Evolutionary conservation across 129 eudicot genomes (phyloP).

Genomic region (Ambrosia artemisiifolia): DNA sequence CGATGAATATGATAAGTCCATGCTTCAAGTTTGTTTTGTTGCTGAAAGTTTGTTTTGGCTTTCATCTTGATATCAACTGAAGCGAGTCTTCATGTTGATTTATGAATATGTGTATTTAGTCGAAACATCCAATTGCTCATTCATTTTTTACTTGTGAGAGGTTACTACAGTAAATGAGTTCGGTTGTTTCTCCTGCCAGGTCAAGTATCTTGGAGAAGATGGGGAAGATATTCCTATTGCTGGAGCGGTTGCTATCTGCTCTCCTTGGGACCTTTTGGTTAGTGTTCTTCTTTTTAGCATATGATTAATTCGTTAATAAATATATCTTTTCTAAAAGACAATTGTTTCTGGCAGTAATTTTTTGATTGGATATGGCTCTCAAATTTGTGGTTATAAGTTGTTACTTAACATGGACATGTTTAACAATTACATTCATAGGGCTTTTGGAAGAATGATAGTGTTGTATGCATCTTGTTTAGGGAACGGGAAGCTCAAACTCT

Average conservation of each 20-base stretch:
- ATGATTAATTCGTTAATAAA: not conserved
- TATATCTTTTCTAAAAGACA: not conserved
- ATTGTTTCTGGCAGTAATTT: not conserved
- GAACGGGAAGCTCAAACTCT: not conserved
- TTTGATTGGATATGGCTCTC: not conserved
- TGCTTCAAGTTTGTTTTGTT: not conserved
- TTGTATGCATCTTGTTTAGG: not conserved
- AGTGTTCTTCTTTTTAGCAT: slow-evolving; percentile 22
- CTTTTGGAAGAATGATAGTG: slow-evolving; percentile 1
- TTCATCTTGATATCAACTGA: not conserved
- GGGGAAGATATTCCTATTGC: slow-evolving; percentile 86
- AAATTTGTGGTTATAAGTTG: not conserved
- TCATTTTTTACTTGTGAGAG: not conserved
- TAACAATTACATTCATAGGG: slow-evolving; percentile 3
- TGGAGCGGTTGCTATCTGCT: slow-evolving; percentile 87
- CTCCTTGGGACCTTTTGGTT: slow-evolving; percentile 98
- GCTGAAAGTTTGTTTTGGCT: not conserved
- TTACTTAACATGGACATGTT: not conserved
- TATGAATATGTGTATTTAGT: not conserved
- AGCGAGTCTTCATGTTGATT: not conserved
- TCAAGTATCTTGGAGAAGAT: slow-evolving; percentile 93
- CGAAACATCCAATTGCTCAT: not conserved
- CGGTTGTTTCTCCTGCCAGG: slow-evolving; percentile 36
- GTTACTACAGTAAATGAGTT: not conserved
- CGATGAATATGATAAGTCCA: not conserved